Evolutionary conservation across 1,284 basidiomycete genomes (phyloP), one percentile per base, ranked within the genome.

Genomic region (Vanrija pseudolonga): DNA sequence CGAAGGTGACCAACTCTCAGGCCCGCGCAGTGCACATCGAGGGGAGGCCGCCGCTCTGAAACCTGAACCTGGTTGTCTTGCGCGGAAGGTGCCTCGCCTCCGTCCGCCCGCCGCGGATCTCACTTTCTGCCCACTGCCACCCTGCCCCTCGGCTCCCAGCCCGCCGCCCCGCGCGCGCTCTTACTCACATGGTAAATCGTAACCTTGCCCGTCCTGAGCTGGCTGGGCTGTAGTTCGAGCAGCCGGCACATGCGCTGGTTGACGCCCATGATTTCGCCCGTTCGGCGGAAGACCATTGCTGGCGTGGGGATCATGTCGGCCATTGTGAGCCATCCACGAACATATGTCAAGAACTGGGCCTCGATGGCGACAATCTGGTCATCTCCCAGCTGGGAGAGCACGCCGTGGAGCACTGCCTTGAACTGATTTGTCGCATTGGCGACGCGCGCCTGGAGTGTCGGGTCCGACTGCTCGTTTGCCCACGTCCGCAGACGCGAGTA

Each of bases 361-460:
- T 60, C 58, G 4, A 46, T 50, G 17, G 45, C 26, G 11, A 60
- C 47, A 4, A 51, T 49, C 43, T 60, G 55, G 6, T 60, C 55
- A 24, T 56, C 58, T 8, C 47, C 45, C 46, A 56, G 56, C 36
- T 48, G 51, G n/a, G 55, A 53, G 18, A 60, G 47, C 26, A 52
- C 47, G 32, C 55, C 37, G 50, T 60, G 58, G 14, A 60, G 47
- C 40, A 60, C 54, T 15, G 58, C 46, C 49, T 60, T 60, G 58
- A 56, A 60, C 17, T 50, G 46, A 19, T 60, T 55, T 1, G 58
- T 60, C 0, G 58, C 51, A 2, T 40, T 24, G 11, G 49, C 24
- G 23, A 60, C 42, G 18, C 58, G 55, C 4, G 19, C 22, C 49
- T 54, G 48, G 43, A 56, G 47, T 7, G 28, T 47, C 7, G 48